Base-by-base conservation (phyloP, 1,284 basidiomycete genomes). In the Naganishia sp. region DNA sequence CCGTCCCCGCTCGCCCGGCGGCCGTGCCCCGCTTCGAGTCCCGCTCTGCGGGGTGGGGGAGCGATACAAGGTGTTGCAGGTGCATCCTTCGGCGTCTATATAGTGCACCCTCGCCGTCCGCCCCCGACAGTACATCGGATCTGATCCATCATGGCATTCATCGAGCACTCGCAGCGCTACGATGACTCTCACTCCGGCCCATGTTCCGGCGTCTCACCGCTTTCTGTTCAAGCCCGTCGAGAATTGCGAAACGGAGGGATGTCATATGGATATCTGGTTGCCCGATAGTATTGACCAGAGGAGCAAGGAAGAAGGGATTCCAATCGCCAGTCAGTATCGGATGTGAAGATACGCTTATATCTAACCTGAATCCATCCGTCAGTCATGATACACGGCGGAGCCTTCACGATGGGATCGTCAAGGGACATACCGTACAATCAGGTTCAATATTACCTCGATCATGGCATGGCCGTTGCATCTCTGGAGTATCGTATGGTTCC, bases 341-440 rank as follows among this genome's bases (percentile, higher is more conserved):
- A 3, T 33, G 5, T 3, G 0, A 56, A 7, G 15, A 21, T 59
- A 16, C 6, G 15, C 46, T 18, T 16, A 4, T 49, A 0, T 10
- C 46, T 42, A 11, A 25, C 23, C 28, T 39, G 13, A 25, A 43
- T 11, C 31, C 31, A 3, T 15, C 6, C 31, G 42, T 48, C 60
- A 43, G 54, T 69, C 33, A 54, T 69, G 60, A 69, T 72, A 28
- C 72, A 72, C 43, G 72, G 72, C 2, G 72, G 72, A 28, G 70
- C 66, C 3, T 69, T 67, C 68, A 67, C 55, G 7, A 48, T 66
- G n/a, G 68, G 69, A 50, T 59, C 59, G 2, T 59, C 64, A 10
- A 25, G n/a, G 2, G 61, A 71, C 48, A 61, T 70, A 11, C 68
- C 69, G 6, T 60, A 52, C 42, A 61, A 69, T 36, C 70, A 72